A percentile compares a stretch with the other conserved stretches of the same genome.
These are phyloP conservation scores for Pseudogymnoascus sp. DNA, from an alignment of 2,329 filamentous ascomycete genomes.

Conservation along the genomic window DNA sequence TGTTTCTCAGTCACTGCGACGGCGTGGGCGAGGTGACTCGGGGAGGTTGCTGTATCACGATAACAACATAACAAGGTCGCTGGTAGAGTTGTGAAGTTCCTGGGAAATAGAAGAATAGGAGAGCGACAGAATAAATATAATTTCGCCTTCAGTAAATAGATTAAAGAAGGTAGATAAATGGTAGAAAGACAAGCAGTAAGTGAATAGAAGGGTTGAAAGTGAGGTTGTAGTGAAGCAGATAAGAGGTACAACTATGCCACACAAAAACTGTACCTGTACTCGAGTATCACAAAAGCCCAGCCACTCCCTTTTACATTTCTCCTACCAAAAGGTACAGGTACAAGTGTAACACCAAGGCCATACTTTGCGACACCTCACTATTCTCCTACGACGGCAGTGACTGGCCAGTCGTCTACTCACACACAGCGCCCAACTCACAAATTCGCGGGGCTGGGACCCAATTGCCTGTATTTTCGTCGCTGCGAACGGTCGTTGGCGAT, in stretches of 20 bases:
- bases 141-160: not conserved
- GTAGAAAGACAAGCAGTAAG: not conserved
- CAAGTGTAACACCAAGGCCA: not conserved
- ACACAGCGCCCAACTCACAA: not conserved
- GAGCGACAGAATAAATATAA: conserved; percentile 4
- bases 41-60: not conserved
- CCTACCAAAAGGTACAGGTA: not conserved
- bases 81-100: not conserved
- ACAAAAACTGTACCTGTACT: not conserved
- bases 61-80: not conserved
- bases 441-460: conserved; percentile 2
- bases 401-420: not conserved
- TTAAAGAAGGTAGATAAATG: not conserved
- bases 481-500: not conserved
- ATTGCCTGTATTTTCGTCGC: conserved; percentile 1
- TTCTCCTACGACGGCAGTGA: not conserved
- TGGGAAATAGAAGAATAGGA: not conserved
- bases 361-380: not conserved
- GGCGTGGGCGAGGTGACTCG: not conserved
- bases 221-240: not conserved
- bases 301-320: not conserved
- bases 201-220: not conserved
- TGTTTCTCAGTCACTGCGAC: not conserved
- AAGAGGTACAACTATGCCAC: not conserved
- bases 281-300: conserved; percentile 4